Percentiles rank a stretch among this genome's conserved stretches.
These are phyloP conservation scores for Acer yangbiense DNA, from an alignment of 345 rosid genomes.

Conservation along the genomic window DNA sequence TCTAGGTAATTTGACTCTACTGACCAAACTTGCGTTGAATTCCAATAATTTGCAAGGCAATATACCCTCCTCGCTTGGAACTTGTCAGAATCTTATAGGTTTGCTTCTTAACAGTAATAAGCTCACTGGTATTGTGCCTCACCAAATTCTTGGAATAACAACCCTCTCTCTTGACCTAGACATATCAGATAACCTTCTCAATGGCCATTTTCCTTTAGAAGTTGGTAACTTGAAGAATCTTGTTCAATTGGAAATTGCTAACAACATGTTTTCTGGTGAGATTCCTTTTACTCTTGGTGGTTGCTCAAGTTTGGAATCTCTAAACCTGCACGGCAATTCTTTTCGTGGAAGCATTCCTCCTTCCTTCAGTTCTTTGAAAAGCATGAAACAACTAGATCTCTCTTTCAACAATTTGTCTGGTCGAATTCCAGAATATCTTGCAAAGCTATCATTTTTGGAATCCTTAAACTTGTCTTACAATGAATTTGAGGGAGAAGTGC, in stretches of 20 bases:
- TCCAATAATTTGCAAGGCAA: too few species aligned
- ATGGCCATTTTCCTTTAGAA: conserved; percentile 17
- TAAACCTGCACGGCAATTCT: too few species aligned
- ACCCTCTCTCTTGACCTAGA: too few species aligned
- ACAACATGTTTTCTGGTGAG: conserved; percentile 12
- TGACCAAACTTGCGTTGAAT: rapidly evolving
- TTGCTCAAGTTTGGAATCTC: too few species aligned
- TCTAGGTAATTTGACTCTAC: too few species aligned
- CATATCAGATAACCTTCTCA: conserved; percentile 10
- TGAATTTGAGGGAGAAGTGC: conserved; percentile 18
- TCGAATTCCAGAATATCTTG: conserved; percentile 9
- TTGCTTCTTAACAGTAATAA: too few species aligned
- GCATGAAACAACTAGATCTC: conserved; percentile 13
- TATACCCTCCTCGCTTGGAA: too few species aligned
- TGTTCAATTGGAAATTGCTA: neutral
- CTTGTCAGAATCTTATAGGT: too few species aligned
- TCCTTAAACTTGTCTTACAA: conserved; percentile 18
- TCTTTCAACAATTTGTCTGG: conserved; percentile 19
- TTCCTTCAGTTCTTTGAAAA: neutral
- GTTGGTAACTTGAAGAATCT: neutral
- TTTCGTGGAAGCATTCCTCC: too few species aligned
- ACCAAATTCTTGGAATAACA: too few species aligned
- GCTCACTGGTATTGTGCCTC: too few species aligned
- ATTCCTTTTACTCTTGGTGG: neutral
- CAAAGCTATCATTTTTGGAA: neutral